These are phyloP conservation scores for Metschnikowia reukaufii DNA, from an alignment of 805 yeast species.

Conservation along the genomic window DNA sequence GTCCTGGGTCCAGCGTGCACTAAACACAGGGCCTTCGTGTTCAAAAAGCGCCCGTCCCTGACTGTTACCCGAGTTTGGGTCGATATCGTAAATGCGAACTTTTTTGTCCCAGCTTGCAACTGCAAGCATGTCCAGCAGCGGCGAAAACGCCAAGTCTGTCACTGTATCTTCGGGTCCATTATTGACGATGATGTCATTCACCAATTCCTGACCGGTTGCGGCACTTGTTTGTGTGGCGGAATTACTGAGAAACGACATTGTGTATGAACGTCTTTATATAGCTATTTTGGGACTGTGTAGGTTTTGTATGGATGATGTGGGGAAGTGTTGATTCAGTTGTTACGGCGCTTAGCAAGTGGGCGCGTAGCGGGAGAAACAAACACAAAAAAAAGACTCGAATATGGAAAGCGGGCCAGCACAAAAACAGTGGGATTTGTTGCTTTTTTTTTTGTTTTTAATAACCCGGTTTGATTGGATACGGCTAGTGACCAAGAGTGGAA, in stretches of 20 bases:
- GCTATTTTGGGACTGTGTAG: neutral
- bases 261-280: neutral
- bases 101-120: slow-evolving; percentile 94
- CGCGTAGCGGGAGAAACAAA: neutral
- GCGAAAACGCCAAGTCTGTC: slow-evolving; percentile 79
- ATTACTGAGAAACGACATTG: slow-evolving; percentile 40
- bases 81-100: slow-evolving; percentile 87
- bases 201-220: slow-evolving; percentile 56
- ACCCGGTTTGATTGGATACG: neutral
- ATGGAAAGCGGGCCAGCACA: too few relatives aligned
- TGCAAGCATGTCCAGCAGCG: slow-evolving; percentile 77
- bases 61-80: slow-evolving; percentile 65
- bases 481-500: neutral
- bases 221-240: slow-evolving; percentile 36
- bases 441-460: too few relatives aligned
- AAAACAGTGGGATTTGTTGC: neutral
- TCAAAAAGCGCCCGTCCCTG: slow-evolving; percentile 89
- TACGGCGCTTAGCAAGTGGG: neutral
- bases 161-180: slow-evolving; percentile 93
- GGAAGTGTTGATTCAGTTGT: neutral
- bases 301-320: neutral
- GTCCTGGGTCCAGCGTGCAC: slow-evolving; percentile 80
- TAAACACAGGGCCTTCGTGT: slow-evolving; percentile 84
- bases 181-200: slow-evolving; percentile 66
- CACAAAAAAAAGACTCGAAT: neutral